Conservation (phyloP, 2,329 filamentous ascomycete genomes). For the Kalaharituber pfeilii region DNA sequence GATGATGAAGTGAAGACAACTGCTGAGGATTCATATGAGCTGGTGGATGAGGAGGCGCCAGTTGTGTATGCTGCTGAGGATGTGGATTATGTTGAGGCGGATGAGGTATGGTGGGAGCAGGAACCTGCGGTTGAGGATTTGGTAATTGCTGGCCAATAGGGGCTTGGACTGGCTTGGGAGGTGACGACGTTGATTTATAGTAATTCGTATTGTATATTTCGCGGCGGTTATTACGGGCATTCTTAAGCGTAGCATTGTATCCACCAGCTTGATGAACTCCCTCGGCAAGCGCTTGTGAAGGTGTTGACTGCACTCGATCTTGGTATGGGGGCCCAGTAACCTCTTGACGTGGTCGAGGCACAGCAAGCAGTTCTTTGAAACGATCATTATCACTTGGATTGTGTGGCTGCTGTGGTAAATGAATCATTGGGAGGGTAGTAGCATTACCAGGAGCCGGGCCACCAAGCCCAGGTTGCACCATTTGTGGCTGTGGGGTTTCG, state of each 20-base stretch:
- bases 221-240: conserved; percentile 59
- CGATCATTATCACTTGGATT: conserved; percentile 44
- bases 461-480: conserved; percentile 56
- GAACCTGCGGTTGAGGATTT: conserved; percentile 27
- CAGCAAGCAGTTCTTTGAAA: conserved; percentile 63
- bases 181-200: conserved; percentile 71
- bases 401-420: conserved; percentile 47
- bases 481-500: conserved; percentile 48
- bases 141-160: conserved; percentile 30
- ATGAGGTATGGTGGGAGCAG: background rate
- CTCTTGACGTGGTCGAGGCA: conserved; percentile 76
- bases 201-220: conserved; percentile 58
- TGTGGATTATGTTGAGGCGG: conserved; percentile 1
- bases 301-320: conserved; percentile 62
- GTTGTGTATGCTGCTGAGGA: conserved; percentile 10
- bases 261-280: conserved; percentile 81
- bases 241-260: conserved; percentile 69
- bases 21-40: conserved; percentile 36
- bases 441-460: conserved; percentile 45
- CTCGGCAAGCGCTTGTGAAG: conserved; percentile 60
- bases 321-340: conserved; percentile 74
- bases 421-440: conserved; percentile 68
- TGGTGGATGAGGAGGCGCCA: conserved; percentile 13
- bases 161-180: conserved; percentile 37
- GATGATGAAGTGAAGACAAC: conserved; percentile 44